Conservation (phyloP, 768 basidiomycete species). For the Exidia glandulosa region DNA sequence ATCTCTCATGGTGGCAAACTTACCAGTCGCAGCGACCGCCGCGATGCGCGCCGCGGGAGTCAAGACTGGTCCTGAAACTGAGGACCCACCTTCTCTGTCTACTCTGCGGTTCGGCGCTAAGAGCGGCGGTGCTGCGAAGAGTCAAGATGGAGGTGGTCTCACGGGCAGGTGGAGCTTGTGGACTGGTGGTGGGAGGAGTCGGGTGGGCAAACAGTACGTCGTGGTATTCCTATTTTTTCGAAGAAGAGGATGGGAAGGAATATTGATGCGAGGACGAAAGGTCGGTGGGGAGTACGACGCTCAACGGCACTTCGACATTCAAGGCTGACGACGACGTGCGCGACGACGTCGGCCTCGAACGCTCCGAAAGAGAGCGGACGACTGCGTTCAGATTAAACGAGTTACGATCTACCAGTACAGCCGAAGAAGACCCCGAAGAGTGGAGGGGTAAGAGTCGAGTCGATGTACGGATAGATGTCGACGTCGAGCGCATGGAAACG, state of each 20-base stretch:
- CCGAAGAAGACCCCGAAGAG: neutral
- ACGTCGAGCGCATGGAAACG: no score
- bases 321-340: neutral
- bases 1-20: conserved; percentile 31
- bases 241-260: no score
- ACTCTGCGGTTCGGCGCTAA: neutral
- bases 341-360: neutral
- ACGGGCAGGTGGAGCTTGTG: no score
- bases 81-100: no score
- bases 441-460: no score
- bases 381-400: neutral
- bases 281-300: neutral
- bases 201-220: neutral
- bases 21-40: conserved; percentile 28
- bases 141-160: neutral
- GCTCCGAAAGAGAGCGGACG: neutral
- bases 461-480: no score
- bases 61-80: neutral
- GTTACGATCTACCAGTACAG: neutral
- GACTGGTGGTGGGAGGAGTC: neutral
- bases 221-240: neutral
- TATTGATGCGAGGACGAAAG: no score
- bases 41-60: neutral
- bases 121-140: neutral
- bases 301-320: neutral